Percentiles rank a stretch among this genome's conserved stretches.
Conservation (phyloP, 805 yeast species). For the Kodamaea laetipori region DNA sequence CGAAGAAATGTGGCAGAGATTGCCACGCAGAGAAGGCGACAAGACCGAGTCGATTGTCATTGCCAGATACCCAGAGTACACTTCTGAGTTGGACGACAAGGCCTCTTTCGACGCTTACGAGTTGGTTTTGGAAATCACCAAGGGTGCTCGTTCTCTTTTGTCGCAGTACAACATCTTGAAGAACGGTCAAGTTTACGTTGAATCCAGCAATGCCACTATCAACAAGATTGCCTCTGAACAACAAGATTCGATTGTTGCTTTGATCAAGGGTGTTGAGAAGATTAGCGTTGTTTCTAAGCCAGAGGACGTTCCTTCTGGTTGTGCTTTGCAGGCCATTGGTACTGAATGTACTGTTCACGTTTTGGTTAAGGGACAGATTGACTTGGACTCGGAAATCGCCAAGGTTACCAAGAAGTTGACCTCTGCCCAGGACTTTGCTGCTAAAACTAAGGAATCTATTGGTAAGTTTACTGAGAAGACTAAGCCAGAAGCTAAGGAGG, state of each 20-base stretch:
- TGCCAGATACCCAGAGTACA: constrained; percentile 76
- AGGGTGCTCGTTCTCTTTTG: constrained; percentile 87
- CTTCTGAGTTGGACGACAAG: constrained; percentile 59
- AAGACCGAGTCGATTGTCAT: constrained; percentile 68
- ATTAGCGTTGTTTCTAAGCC: constrained; percentile 61
- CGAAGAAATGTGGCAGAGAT: constrained; percentile 98
- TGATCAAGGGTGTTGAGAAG: constrained; percentile 86
- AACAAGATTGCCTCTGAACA: constrained; percentile 63
- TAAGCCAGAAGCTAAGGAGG: constrained; percentile 74
- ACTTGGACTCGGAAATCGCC: constrained; percentile 83
- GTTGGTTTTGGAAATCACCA: constrained; percentile 80
- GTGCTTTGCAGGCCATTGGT: constrained; percentile 80
- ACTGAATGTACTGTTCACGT: constrained; percentile 85
- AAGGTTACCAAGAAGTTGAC: constrained; percentile 79
- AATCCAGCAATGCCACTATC: constrained; percentile 53
- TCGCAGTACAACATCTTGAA: constrained; percentile 87
- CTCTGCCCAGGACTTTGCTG: constrained; percentile 61
- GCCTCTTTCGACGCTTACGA: constrained; percentile 77
- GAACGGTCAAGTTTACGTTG: constrained; percentile 84
- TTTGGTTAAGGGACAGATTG: constrained; percentile 92
- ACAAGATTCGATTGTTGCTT: constrained; percentile 82
- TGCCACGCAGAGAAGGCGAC: constrained; percentile 83
- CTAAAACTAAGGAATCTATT: constrained; percentile 69
- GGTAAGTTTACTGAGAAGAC: constrained; percentile 88
- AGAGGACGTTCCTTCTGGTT: constrained; percentile 78